phyloP scores from a whole-genome alignment of 1,284 basidiomycete genomes.

The Heimioporus retisporus region DNA sequence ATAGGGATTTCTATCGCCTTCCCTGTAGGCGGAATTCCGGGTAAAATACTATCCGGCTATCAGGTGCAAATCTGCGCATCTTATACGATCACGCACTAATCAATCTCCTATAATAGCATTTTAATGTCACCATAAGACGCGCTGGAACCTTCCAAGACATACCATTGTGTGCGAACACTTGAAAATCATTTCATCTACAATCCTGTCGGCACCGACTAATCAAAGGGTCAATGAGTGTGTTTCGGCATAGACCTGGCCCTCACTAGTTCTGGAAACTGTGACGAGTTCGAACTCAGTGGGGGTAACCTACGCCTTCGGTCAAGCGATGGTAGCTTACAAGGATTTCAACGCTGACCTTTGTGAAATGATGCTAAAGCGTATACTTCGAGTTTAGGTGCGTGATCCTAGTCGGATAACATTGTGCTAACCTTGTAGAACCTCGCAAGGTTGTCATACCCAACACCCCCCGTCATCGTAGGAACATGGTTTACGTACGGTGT shows the following conservation, averaged over 20 bases:
- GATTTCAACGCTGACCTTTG: slow-evolving; percentile 12
- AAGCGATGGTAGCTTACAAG: slow-evolving; percentile 5
- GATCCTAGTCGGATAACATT: background rate
- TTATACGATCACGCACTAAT: slow-evolving; percentile 47
- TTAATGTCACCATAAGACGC: slow-evolving; percentile 16
- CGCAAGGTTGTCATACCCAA: slow-evolving; percentile 51
- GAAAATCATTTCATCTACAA: slow-evolving; percentile 61
- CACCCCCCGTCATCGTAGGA: slow-evolving; percentile 58
- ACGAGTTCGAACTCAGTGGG: slow-evolving; percentile 54
- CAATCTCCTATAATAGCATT: slow-evolving; percentile 50
- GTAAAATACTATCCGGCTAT: slow-evolving; percentile 45
- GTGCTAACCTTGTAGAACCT: slow-evolving; percentile 55
- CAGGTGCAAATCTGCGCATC: slow-evolving; percentile 1
- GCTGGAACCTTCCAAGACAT: slow-evolving; percentile 11
- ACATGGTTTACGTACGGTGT: slow-evolving; percentile 62
- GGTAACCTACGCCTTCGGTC: slow-evolving; percentile 46
- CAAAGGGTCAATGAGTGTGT: slow-evolving; percentile 10
- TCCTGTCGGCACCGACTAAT: slow-evolving; percentile 56
- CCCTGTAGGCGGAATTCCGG: slow-evolving; percentile 58
- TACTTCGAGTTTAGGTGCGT: slow-evolving; percentile 3
- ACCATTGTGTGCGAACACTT: slow-evolving; percentile 57
- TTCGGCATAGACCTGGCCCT: slow-evolving; percentile 8
- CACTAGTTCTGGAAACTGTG: slow-evolving; percentile 56
- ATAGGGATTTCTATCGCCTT: slow-evolving; percentile 57
- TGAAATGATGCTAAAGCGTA: slow-evolving; percentile 52